Conservation (phyloP, 2,329 filamentous ascomycete species). For the Clonostachys chloroleuca region DNA sequence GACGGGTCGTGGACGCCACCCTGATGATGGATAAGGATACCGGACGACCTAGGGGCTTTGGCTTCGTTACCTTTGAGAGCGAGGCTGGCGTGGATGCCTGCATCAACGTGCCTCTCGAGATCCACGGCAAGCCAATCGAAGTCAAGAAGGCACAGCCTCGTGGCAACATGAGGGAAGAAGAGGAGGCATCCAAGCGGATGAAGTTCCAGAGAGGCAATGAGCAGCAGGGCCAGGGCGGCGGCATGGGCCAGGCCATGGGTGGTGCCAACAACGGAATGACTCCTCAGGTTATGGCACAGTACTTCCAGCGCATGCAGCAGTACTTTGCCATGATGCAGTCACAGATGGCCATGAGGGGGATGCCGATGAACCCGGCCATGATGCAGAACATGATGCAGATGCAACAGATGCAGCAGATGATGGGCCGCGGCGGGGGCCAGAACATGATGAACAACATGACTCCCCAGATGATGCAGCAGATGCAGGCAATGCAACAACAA, state of each 20-base stretch:
- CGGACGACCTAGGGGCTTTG: constrained; percentile 91
- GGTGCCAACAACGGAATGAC: constrained; percentile 64
- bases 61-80: constrained; percentile 96
- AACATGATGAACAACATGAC: constrained; percentile 38
- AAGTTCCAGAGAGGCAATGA: constrained; percentile 35
- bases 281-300: constrained; percentile 95
- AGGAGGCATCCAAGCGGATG: constrained; percentile 62
- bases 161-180: constrained; percentile 89
- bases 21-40: constrained; percentile 99
- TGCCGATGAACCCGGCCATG: constrained; percentile 72
- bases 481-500: constrained; percentile 40
- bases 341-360: constrained; percentile 76
- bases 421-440: constrained; percentile 29
- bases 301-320: constrained; percentile 98
- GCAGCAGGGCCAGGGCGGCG: constrained; percentile 29
- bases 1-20: constrained; percentile 92
- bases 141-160: constrained; percentile 97
- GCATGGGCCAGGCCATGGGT: constrained; percentile 36
- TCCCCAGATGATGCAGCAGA: constrained; percentile 56
- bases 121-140: constrained; percentile 93
- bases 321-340: constrained; percentile 95
- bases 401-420: constrained; percentile 63
- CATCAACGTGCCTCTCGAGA: constrained; percentile 78
- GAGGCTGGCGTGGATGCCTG: constrained; percentile 93
- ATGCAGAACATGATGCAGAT: constrained; percentile 74